Conservation (phyloP, 208 protist species). For the Trichomonas tenax region DNA sequence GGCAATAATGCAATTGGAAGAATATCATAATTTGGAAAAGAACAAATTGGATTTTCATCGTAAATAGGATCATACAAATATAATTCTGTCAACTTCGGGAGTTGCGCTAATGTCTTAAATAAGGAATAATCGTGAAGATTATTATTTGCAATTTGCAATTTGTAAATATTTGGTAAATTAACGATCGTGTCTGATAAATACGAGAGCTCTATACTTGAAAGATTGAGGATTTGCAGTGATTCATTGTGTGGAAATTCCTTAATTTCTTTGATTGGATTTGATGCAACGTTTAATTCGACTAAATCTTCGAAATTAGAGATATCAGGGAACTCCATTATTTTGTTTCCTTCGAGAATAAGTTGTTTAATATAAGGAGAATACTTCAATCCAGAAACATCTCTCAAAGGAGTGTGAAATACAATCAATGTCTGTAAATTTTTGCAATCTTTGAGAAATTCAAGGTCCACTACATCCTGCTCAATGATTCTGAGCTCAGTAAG, state of each 20-base stretch:
- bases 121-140: background rate
- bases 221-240: background rate
- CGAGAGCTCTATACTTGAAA: background rate
- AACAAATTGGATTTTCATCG: constrained; percentile 1
- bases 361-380: background rate
- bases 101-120: background rate
- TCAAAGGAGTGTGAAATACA: background rate
- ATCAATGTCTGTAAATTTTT: background rate
- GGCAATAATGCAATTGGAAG: background rate
- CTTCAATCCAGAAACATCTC: background rate
- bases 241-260: background rate
- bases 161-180: background rate
- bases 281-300: background rate
- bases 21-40: background rate
- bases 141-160: background rate
- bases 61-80: constrained; percentile 9
- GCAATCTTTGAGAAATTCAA: background rate
- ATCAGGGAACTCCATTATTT: background rate
- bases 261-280: background rate
- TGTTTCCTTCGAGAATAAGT: background rate
- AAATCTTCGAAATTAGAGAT: background rate
- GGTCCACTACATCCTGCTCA: background rate
- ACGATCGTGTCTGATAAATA: background rate
- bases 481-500: background rate
- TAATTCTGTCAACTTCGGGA: background rate